phyloP scores from a whole-genome alignment of 2,329 filamentous ascomycete species.

The Parastagonospora avenae region DNA sequence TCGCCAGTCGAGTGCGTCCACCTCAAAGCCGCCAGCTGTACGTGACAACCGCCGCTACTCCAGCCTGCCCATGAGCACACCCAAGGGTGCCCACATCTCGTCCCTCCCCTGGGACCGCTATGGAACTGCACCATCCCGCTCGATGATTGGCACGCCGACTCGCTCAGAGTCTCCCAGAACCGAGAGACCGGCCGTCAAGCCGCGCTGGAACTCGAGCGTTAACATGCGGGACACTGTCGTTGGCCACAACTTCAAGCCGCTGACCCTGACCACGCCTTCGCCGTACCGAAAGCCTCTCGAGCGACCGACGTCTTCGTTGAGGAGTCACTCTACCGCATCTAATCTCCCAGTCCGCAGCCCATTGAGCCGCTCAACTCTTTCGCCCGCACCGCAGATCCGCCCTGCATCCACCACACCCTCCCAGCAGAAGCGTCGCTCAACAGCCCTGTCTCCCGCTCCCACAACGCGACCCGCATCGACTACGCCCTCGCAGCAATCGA shows the following conservation, averaged over 20 bases:
- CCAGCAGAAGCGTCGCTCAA: slow-evolving; percentile 8
- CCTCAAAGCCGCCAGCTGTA: slow-evolving; percentile 45
- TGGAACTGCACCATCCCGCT: slow-evolving; percentile 27
- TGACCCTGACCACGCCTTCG: slow-evolving; percentile 42
- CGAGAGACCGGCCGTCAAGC: slow-evolving; percentile 37
- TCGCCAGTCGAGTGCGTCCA: slow-evolving; percentile 53
- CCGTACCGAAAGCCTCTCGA: slow-evolving; percentile 31
- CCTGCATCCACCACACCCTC: slow-evolving; percentile 39
- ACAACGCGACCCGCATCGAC: slow-evolving; percentile 31
- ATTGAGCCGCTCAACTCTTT: slow-evolving; percentile 33
- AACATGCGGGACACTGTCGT: slow-evolving; percentile 46
- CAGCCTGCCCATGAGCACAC: slow-evolving; percentile 49
- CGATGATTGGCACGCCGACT: slow-evolving; percentile 31
- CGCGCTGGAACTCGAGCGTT: slow-evolving; percentile 47
- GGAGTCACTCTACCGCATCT: slow-evolving; percentile 39
- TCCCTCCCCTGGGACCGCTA: slow-evolving; percentile 1
- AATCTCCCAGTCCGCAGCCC: slow-evolving; percentile 45
- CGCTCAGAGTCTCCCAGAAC: slow-evolving; percentile 34
- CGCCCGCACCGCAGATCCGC: slow-evolving; percentile 19
- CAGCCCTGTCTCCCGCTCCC: not conserved
- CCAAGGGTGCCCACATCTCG: slow-evolving; percentile 23
- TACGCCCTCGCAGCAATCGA: slow-evolving; percentile 33
- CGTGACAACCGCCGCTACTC: slow-evolving; percentile 55
- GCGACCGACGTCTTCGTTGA: slow-evolving; percentile 20
- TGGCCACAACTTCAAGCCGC: slow-evolving; percentile 47